Base-by-base conservation (phyloP, 2,329 filamentous ascomycete genomes). In the Ophiostoma novo-ulmi region DNA sequence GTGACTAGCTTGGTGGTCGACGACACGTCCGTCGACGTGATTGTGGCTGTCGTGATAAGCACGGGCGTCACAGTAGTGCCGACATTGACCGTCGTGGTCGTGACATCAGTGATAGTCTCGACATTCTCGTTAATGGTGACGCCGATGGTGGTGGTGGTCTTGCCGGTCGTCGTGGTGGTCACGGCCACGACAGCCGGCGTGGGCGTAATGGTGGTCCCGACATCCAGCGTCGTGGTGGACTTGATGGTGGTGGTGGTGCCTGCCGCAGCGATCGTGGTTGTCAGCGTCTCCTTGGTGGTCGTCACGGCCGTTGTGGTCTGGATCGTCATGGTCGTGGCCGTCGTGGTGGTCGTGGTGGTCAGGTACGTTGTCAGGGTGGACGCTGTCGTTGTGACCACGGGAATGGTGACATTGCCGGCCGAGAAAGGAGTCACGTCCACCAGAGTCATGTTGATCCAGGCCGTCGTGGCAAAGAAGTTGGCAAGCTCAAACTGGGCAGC, bases 381-480 rank as follows among this genome's bases (percentile, higher is more conserved):
- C 1, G 52, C 5, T 17, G 52, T 58, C n/a, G 52, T 17, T 2
- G 52, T 31, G 4, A 5, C 52, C 52, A n/a, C 44, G 1, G 44
- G 44, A 48, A 48, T 8, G 14, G 52, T 31, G 6, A 58, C 31
- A 26, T 36, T 44, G n/a, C 35, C 68, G 5, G 68, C 20, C 39
- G 52, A 58, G 52, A 82, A 82, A 0, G 81, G 80, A 69, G 77
- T 76, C 0, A 78, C 76, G 69, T 77, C 75, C 20, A 82, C 75
- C 52, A 78, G 77, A 1, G 78, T 78, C 70, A 81, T 80, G 71
- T 82, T 78, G 73, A 82, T 82, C 78, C 80, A 82, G 7, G 77
- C 76, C 1, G 78, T 81, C 1, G 76, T 76, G 1, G 77, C 73
- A 71, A 82, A 82, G 74, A 82, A 82, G 71, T 75, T 79, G 7